A percentile compares a stretch with the other conserved stretches of the same genome.
Evolutionary conservation across 2,329 filamentous ascomycete genomes (phyloP).

Genomic region (Neonectria faginata): DNA sequence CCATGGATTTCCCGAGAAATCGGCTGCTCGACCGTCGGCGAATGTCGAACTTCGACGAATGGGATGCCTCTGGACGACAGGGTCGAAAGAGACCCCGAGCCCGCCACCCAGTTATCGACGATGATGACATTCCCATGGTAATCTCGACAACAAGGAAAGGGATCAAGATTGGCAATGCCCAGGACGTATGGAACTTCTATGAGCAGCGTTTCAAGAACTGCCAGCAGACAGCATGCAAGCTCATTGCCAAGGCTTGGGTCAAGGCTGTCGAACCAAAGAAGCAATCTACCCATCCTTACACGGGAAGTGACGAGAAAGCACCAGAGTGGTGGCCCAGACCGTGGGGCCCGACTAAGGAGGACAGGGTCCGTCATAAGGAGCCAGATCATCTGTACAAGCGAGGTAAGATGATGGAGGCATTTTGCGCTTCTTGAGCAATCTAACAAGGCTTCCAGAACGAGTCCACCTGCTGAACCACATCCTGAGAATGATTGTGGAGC

Average conservation of each 20-base stretch:
- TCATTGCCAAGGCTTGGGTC: conserved; percentile 80
- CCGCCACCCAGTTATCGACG: conserved; percentile 54
- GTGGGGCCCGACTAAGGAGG: conserved; percentile 62
- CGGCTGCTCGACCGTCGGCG: conserved; percentile 49
- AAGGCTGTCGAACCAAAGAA: conserved; percentile 82
- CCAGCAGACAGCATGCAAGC: conserved; percentile 78
- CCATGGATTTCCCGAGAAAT: conserved; percentile 43
- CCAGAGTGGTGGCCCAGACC: conserved; percentile 76
- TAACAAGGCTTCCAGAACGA: conserved; percentile 59
- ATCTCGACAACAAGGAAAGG: conserved; percentile 54
- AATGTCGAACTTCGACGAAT: conserved; percentile 49
- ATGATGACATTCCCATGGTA: conserved; percentile 56
- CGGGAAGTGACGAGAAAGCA: conserved; percentile 69
- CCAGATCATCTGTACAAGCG: conserved; percentile 78
- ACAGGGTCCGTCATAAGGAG: conserved; percentile 75
- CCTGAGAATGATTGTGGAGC: conserved; percentile 66
- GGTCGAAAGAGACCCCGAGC: conserved; percentile 48
- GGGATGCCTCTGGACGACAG: conserved; percentile 47
- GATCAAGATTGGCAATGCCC: conserved; percentile 65
- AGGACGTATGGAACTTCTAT: conserved; percentile 70
- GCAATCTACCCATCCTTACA: conserved; percentile 80
- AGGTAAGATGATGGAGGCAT: conserved; percentile 57
- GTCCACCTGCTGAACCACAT: conserved; percentile 71
- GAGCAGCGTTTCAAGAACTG: conserved; percentile 71
- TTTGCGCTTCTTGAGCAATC: not conserved